Base-by-base conservation (phyloP, 768 basidiomycete species). In the Pholiota microspora region DNA sequence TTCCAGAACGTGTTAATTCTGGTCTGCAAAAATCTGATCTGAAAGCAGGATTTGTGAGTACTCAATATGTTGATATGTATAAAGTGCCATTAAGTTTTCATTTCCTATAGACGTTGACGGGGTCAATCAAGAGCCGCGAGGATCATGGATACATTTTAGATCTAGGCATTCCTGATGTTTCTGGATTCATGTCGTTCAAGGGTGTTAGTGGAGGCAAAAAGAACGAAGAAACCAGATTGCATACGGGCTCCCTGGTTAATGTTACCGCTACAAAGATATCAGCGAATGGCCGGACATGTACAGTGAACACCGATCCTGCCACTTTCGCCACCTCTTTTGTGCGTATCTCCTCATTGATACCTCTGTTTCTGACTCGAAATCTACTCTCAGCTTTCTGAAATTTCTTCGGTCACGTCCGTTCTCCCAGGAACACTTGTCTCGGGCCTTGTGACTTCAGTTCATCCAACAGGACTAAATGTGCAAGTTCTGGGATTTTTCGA, bases 81-180 rank as follows among this genome's bases (percentile, higher is more conserved):
- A 46, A 44, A 29, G 36, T 42, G 3, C 55, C 25, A 49, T 36
- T 53, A 42, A 54, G 40, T 51, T 44, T 16, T 16, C 69, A 49
- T 51, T 24, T 44, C 28, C 16, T 54, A 12, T 64, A 95, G 93
- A 85, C 84, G 18, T 64, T 97, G 42, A 81, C 86, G 0, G 90
- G 84, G 10, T 82, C 86, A 29, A 78, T 96, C 47, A 86, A 85
- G 70, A 92, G 88, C 62, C 74, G 90, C 15, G 97, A 99, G 72
- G 97, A 98, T 64, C 92, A 97, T 67, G 95, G 97, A 1, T 98
- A 96, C 72, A 82, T 88, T 53, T 77, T 99, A 7, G 92, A 94
- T 59, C 73, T 97, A 34, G 96, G 94, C 2, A 64, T 97, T 15
- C 68, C 83, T 8, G 85, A 80, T n/a, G 69, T 91, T 29, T 83